Conservation (phyloP, 2,329 filamentous ascomycete species). For the Fusarium sp. region DNA sequence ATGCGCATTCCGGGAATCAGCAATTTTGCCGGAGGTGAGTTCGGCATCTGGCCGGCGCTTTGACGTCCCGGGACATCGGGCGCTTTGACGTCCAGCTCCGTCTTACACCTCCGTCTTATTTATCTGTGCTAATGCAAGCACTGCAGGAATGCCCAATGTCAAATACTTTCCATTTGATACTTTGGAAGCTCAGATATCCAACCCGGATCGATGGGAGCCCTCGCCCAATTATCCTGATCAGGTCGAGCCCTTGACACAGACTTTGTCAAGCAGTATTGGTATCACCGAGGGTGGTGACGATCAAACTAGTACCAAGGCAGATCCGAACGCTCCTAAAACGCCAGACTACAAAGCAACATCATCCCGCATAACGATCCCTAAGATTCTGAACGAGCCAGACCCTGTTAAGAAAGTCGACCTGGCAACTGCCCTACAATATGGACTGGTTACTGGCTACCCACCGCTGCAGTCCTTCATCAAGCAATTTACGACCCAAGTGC, state of each 20-base stretch:
- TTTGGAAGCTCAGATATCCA: slow-evolving; percentile 82
- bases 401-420: slow-evolving; percentile 81
- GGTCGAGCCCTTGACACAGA: slow-evolving; percentile 35
- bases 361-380: slow-evolving; percentile 77
- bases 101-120: slow-evolving; percentile 1
- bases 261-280: slow-evolving; percentile 1
- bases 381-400: slow-evolving; percentile 70
- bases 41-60: slow-evolving; percentile 4
- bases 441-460: slow-evolving; percentile 83
- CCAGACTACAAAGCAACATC: slow-evolving; percentile 56
- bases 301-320: neutral
- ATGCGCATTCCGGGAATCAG: slow-evolving; percentile 75
- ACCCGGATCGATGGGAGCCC: slow-evolving; percentile 80
- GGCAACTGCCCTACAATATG: slow-evolving; percentile 87
- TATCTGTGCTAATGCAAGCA: slow-evolving; percentile 20
- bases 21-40: slow-evolving; percentile 72
- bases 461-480: slow-evolving; percentile 82
- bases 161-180: slow-evolving; percentile 92
- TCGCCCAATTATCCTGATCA: slow-evolving; percentile 70
- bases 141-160: slow-evolving; percentile 80
- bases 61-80: slow-evolving; percentile 18
- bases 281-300: neutral
- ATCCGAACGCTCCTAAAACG: slow-evolving; percentile 16
- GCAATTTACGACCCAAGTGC: slow-evolving; percentile 79
- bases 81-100: neutral